Base-by-base conservation (phyloP, 352 stramenopile genomes). In the Globisporangium paddicum region DNA sequence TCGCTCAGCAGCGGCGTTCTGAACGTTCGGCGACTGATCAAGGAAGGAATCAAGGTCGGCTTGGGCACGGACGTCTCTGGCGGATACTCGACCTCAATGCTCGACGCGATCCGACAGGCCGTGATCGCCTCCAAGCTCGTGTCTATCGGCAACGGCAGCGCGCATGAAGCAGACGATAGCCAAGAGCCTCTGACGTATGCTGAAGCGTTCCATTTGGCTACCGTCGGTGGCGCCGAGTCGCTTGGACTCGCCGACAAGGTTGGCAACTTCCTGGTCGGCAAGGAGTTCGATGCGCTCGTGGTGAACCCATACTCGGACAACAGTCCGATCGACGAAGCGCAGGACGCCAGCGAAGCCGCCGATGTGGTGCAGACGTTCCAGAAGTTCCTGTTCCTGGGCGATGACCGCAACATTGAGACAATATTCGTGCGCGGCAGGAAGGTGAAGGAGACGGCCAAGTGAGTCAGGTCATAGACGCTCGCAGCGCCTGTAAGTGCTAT, bases 11-110 rank as follows among this genome's bases (percentile, higher is more conserved):
- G 86, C 58, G 81, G 89, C 41, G 79, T 93, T 3, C 54, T 94
- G n/a, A 93, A 94, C 58, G 85, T 94, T 9, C 79, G 83, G 19
- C 86, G 73, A 28, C 56, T 86, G 57, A 66, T 91, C n/a, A 63
- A 78, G 58, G 75, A 90, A 64, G 82, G 85, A 5, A 47, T 90
- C 55, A 97, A 96, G 64, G 91, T 98, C 26, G 95, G 93, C 2
- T 70, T 98, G 4, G 95, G 95, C 45, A 98, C 95, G 14, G 95
- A 98, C 57, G 89, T 98, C 18, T 95, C 93, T 5, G 95, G 93
- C 16, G 95, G 95, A 9, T 98, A 98, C 68, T 91, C 86, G 57
- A 67, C 88, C n/a, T 97, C 89, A 35, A 98, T 98, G 82, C 73
- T 98, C 9, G 87, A 97, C 56, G 86, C 90, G 16, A 84, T 96